These are phyloP conservation scores for Larix kaempferi DNA, from an alignment of 75 land plant species.

Conservation along the genomic window DNA sequence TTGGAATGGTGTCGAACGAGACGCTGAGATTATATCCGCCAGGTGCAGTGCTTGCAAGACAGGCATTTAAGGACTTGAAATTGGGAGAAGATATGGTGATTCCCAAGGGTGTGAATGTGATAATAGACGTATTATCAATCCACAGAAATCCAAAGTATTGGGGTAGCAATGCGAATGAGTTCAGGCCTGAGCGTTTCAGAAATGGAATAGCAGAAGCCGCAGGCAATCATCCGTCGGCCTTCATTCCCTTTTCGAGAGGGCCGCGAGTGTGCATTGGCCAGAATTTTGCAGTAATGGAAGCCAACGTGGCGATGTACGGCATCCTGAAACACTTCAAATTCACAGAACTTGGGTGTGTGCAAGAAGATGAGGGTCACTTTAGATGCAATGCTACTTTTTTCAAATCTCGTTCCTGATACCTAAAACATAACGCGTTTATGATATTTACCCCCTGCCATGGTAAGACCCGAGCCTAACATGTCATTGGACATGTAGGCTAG, in stretches of 20 bases:
- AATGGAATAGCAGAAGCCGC: conserved; percentile 37
- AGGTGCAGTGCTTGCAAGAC: conserved; percentile 14
- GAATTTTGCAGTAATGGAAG: conserved; percentile 25
- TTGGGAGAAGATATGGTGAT: conserved; percentile 28
- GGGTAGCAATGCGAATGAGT: conserved; percentile 60
- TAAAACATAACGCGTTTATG: too few species aligned
- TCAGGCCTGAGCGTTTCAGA: conserved; percentile 54
- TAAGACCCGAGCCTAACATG: too few species aligned
- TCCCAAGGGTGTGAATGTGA: conserved; percentile 42
- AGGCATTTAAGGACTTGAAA: conserved; percentile 32
- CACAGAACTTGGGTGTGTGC: too few species aligned
- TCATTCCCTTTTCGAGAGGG: conserved; percentile 30
- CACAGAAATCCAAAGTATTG: conserved; percentile 55
- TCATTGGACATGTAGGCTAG: too few species aligned
- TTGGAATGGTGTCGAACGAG: conserved; percentile 82
- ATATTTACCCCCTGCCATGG: too few species aligned
- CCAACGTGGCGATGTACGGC: conserved; percentile 17
- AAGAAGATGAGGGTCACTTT: too few species aligned
- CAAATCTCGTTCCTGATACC: too few species aligned
- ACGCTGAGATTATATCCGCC: conserved; percentile 48
- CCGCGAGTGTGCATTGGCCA: conserved; percentile 36
- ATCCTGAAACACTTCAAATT: conserved; percentile 18
- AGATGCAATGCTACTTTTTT: too few species aligned
- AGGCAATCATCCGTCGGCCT: conserved; percentile 35
- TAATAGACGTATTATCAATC: conserved; percentile 38